Evolutionary conservation across 345 rosid genomes (phyloP), one percentile per base, ranked within the genome.

Genomic region (Triadica sebifera): DNA sequence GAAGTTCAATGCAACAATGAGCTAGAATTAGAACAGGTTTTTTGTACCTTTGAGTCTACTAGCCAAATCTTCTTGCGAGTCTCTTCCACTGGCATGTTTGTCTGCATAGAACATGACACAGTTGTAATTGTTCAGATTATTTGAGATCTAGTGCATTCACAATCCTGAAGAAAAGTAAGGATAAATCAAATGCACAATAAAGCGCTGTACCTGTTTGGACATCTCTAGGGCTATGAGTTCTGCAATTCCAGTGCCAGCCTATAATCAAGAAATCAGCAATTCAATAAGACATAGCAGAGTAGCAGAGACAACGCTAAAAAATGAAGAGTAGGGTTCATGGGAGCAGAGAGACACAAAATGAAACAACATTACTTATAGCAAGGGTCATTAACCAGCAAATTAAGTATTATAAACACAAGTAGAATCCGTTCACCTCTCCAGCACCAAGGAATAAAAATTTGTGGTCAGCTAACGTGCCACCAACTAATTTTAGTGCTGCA

Each of bases 181-280:
- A 43, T 75, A 38, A 50, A 70, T 67, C 50, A 70, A 64, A 39
- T 43, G 11, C 13, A 29, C 51, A 62, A 62, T 12, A 78, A 39
- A 52, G 59, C 13, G 71, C 56, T 25, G 25, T 64, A 94, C 98
- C 93, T 90, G 90, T 81, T 88, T 92, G 65, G 97, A 92, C 38
- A 92, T 89, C 85, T 94, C 93, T 72, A 92, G 96, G 75, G 98
- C 97, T 69, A 94, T 90, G 71, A 92, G 91, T 74, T 90, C 95
- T 3, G 97, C 98, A 70, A 94, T 94, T 76, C 98, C 98, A 20
- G 98, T 94, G 81, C 98, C 98, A 82, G 98, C 98, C 98, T 94
- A 85, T 74, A 82, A 79, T 58, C 25, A 58, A 58, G 13, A 15
- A 58, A 58, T 53, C 60, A 53, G 49, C 17, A 69, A 73, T n/a